A percentile compares a stretch with the other conserved stretches of the same genome.
phyloP scores from a whole-genome alignment of 768 basidiomycete genomes.

The Psilocybe subaeruginosa region DNA sequence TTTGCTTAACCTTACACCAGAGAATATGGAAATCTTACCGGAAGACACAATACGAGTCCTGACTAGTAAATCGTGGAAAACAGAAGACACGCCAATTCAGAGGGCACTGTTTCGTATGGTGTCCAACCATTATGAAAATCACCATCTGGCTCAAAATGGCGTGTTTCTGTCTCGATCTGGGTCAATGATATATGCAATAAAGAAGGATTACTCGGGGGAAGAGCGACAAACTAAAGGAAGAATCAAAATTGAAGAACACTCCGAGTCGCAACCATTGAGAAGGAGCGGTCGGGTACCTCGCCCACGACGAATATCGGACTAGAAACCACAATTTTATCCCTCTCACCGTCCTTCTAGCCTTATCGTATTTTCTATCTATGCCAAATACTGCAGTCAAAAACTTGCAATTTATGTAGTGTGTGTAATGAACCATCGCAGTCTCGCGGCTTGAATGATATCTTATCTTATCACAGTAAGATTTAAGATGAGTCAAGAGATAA shows the following conservation, averaged over 20 bases:
- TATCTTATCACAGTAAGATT: not conserved
- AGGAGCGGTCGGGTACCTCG: constrained; percentile 15
- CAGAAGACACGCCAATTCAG: constrained; percentile 33
- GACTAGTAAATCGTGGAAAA: constrained; percentile 36
- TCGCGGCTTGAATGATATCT: not conserved
- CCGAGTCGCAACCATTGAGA: constrained; percentile 4
- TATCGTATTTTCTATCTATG: not conserved
- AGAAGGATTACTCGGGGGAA: not conserved
- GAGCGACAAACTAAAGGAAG: not conserved
- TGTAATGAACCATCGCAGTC: no score
- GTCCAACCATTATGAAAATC: constrained; percentile 29
- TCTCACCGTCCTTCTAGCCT: not conserved
- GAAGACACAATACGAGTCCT: constrained; percentile 25
- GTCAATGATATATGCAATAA: not conserved
- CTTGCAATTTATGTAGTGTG: no score
- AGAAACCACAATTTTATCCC: not conserved
- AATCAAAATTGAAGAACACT: not conserved
- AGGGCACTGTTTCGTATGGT: constrained; percentile 25
- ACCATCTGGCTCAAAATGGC: constrained; percentile 8
- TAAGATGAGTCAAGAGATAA: constrained; percentile 1
- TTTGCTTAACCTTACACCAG: constrained; percentile 41
- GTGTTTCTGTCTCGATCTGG: constrained; percentile 3
- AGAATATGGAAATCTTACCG: constrained; percentile 30
- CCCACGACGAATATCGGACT: not conserved
- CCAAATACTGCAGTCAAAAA: no score